Percentiles rank a stretch among this genome's conserved stretches.
Evolutionary conservation across 192 early-diverging fungal genomes (phyloP).

Genomic region (Coemansia sp.): DNA sequence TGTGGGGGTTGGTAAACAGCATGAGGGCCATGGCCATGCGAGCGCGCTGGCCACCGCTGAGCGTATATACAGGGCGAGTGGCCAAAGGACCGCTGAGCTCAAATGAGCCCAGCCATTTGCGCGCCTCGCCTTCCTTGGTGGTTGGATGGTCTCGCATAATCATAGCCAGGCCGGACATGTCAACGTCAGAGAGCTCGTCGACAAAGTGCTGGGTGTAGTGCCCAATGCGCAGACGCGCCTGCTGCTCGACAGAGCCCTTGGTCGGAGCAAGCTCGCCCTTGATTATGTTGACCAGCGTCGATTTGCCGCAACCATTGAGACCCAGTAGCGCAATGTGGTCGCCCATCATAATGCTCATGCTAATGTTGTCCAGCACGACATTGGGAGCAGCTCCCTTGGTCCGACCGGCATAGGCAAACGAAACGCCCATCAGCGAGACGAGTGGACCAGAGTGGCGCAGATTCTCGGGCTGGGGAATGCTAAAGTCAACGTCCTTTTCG

Average conservation of each 20-base stretch:
- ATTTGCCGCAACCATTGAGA: conserved; percentile 75
- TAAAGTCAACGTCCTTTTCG: conserved; percentile 58
- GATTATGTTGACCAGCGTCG: conserved; percentile 77
- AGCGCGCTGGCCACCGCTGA: conserved; percentile 81
- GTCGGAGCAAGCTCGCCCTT: conserved; percentile 59
- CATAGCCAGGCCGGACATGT: conserved; percentile 51
- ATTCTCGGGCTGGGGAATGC: conserved; percentile 63
- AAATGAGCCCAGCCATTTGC: conserved; percentile 73
- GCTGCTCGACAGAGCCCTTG: conserved; percentile 58
- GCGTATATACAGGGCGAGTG: conserved; percentile 53
- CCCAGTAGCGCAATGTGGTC: conserved; percentile 75
- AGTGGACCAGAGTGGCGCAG: conserved; percentile 65
- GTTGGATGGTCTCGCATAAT: conserved; percentile 47
- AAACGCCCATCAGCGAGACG: conserved; percentile 59
- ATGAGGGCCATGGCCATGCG: conserved; percentile 72
- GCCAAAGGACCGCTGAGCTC: conserved; percentile 66
- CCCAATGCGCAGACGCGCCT: conserved; percentile 65
- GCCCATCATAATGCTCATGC: conserved; percentile 63
- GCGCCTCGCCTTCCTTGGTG: conserved; percentile 57
- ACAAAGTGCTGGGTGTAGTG: conserved; percentile 85
- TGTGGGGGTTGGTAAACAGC: conserved; percentile 60
- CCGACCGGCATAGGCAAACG: conserved; percentile 26
- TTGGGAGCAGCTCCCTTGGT: conserved; percentile 4
- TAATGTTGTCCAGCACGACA: conserved; percentile 61
- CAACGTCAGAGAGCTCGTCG: conserved; percentile 57